Percentiles rank a stretch among this genome's conserved stretches.
These are phyloP conservation scores for Boletus sp. DNA, from an alignment of 768 basidiomycete species.

Conservation along the genomic window DNA sequence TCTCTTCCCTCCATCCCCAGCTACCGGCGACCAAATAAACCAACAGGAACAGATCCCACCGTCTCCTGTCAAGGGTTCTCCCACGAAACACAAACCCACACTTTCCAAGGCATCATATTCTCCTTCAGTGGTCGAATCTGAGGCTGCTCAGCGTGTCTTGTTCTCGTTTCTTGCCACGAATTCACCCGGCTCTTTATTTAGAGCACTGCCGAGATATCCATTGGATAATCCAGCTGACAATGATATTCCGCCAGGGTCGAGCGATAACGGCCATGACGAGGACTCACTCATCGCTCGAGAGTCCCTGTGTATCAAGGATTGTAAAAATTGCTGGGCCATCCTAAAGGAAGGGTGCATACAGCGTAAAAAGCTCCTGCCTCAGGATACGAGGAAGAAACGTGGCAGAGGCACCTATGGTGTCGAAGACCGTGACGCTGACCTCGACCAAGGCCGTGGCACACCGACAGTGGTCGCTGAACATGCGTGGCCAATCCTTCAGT, in stretches of 20 bases:
- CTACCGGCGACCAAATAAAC: constrained; percentile 11
- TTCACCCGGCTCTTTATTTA: constrained; percentile 49
- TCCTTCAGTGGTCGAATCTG: constrained; percentile 45
- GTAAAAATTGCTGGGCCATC: constrained; percentile 62
- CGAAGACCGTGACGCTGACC: constrained; percentile 16
- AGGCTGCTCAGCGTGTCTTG: constrained; percentile 53
- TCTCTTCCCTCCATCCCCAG: constrained; percentile 51
- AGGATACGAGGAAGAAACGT: constrained; percentile 31
- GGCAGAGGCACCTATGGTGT: constrained; percentile 30
- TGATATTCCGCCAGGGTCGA: not conserved
- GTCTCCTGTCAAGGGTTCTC: constrained; percentile 42
- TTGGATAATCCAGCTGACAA: constrained; percentile 12
- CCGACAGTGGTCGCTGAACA: constrained; percentile 49
- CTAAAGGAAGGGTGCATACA: constrained; percentile 54
- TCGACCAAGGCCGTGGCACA: constrained; percentile 15
- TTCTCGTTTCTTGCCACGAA: constrained; percentile 58
- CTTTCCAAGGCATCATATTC: constrained; percentile 41
- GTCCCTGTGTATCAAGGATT: constrained; percentile 50
- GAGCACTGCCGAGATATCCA: constrained; percentile 53
- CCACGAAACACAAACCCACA: constrained; percentile 46
- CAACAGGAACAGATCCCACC: constrained; percentile 25
- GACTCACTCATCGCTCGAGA: constrained; percentile 61
- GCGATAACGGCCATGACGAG: constrained; percentile 37
- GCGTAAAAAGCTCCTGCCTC: constrained; percentile 26
- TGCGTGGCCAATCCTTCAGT: constrained; percentile 72